A percentile compares a stretch with the other conserved stretches of the same genome.
Evolutionary conservation across 163 green algal species (phyloP).

Genomic region (Coccomyxa subellipsoidea): DNA sequence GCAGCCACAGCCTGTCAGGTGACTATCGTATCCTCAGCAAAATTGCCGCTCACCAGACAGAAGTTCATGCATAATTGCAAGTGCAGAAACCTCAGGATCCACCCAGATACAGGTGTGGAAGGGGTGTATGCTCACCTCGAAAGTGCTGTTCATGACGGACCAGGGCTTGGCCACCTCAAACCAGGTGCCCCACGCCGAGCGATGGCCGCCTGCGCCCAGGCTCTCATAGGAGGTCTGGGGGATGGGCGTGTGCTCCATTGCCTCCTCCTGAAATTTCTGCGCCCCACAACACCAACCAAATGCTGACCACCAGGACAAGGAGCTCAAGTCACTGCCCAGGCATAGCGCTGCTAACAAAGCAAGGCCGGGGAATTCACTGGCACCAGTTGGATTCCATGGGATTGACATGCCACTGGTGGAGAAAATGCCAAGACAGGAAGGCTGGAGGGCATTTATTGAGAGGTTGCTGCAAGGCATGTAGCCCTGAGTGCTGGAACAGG

Average conservation of each 20-base stretch:
- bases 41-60: background rate
- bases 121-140: background rate
- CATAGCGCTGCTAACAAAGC: too few species aligned
- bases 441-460: background rate
- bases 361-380: background rate
- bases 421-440: too few species aligned
- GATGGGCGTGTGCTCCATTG: constrained; percentile 10
- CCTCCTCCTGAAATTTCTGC: background rate
- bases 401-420: too few species aligned
- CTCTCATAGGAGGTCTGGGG: background rate
- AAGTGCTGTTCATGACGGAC: background rate
- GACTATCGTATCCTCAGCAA: background rate
- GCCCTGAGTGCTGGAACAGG: background rate
- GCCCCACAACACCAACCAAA: background rate
- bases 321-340: too few species aligned
- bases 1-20: background rate
- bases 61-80: background rate
- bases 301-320: background rate
- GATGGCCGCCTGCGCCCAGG: background rate
- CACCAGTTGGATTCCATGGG: too few species aligned
- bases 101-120: too few species aligned
- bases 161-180: background rate
- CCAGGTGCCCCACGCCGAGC: constrained; percentile 6
- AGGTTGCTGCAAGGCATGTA: background rate
- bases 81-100: too few species aligned